Conservation (phyloP, 441 rosid species). For the Arabidopsis hybrid region DNA sequence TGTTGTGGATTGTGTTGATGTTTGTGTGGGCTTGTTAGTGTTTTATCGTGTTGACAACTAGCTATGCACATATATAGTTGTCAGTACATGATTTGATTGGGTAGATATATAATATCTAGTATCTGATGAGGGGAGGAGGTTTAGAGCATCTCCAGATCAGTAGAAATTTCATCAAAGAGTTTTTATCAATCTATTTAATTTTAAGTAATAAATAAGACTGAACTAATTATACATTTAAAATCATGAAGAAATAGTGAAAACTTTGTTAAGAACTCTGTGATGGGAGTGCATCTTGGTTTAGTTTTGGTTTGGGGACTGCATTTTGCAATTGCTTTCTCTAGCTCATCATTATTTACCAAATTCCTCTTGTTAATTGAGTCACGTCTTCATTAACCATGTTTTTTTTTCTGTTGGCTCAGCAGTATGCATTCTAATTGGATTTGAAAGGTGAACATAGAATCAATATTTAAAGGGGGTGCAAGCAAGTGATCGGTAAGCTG, state of each 20-base stretch:
- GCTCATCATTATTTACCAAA: not conserved
- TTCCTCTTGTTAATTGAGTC: not conserved
- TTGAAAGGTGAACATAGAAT: not conserved
- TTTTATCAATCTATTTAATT: too few relatives aligned
- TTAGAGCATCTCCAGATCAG: too few relatives aligned
- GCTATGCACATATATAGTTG: not conserved
- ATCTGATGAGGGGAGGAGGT: too few relatives aligned
- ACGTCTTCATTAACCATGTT: not conserved
- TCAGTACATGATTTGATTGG: not conserved
- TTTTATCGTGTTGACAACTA: not conserved
- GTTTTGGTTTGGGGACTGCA: not conserved
- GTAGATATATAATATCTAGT: not conserved
- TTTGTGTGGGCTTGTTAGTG: not conserved
- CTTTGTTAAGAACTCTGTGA: too few relatives aligned
- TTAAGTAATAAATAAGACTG: too few relatives aligned
- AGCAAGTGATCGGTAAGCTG: not conserved
- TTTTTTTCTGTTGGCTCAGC: not conserved
- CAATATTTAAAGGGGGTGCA: not conserved
- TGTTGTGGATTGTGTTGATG: not conserved
- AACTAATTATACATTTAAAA: too few relatives aligned
- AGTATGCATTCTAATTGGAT: not conserved
- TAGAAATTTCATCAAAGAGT: too few relatives aligned
- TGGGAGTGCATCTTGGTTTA: not conserved
- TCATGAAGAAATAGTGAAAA: too few relatives aligned
- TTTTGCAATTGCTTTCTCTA: not conserved